Percentiles rank a stretch among this genome's conserved stretches.
These are phyloP conservation scores for Russula earlei DNA, from an alignment of 768 basidiomycete species.

Conservation along the genomic window DNA sequence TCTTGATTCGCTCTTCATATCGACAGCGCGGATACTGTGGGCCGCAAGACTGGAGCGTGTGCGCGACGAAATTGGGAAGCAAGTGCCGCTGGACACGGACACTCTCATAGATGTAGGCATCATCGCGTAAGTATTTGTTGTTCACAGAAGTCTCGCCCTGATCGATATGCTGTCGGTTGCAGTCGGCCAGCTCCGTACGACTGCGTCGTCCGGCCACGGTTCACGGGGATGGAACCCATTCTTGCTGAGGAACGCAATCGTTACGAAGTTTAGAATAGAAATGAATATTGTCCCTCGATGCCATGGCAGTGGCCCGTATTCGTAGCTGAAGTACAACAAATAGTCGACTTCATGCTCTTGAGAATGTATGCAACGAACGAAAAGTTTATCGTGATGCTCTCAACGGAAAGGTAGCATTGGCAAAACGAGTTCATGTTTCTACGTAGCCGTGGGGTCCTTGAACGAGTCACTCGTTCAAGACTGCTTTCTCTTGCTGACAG, in stretches of 20 bases:
- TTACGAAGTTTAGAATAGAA: background rate
- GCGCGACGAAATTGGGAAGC: constrained; percentile 6
- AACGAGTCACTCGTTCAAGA: too few relatives aligned
- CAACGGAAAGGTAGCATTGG: too few relatives aligned
- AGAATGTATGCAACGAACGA: too few relatives aligned
- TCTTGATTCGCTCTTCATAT: constrained; percentile 18
- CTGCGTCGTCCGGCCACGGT: constrained; percentile 19
- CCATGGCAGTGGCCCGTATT: too few relatives aligned
- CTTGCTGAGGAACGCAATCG: background rate
- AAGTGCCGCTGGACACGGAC: background rate
- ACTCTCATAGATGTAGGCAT: constrained; percentile 1
- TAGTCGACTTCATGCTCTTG: too few relatives aligned
- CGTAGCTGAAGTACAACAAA: too few relatives aligned
- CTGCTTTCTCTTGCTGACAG: too few relatives aligned
- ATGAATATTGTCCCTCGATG: too few relatives aligned
- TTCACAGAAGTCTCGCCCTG: background rate
- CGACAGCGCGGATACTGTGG: constrained; percentile 17
- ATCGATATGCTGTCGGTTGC: background rate
- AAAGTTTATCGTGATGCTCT: too few relatives aligned
- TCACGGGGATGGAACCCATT: constrained; percentile 3
- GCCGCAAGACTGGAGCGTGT: constrained; percentile 9
- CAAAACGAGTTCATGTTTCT: too few relatives aligned
- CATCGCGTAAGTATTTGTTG: background rate
- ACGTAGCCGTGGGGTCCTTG: too few relatives aligned
- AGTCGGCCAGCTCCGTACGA: constrained; percentile 17